These are phyloP conservation scores for Debaryomyces subglobosus DNA, from an alignment of 1,139 yeast species.

Conservation along the genomic window DNA sequence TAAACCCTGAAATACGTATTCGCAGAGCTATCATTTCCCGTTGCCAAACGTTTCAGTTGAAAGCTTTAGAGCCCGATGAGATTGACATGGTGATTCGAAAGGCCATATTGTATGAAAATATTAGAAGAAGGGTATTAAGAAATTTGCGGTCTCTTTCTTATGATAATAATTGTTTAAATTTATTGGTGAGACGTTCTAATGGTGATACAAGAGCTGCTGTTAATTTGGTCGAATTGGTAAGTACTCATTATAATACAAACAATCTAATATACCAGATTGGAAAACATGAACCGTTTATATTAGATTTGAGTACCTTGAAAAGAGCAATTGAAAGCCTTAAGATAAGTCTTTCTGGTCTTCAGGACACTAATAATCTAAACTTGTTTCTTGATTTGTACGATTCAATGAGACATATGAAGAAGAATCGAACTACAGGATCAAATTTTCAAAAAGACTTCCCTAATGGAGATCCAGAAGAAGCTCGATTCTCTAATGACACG, in stretches of 20 bases:
- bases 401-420: slow-evolving; percentile 14
- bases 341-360: slow-evolving; percentile 16
- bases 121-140: slow-evolving; percentile 21
- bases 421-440: background rate
- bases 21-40: slow-evolving; percentile 44
- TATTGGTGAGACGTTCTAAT: slow-evolving; percentile 21
- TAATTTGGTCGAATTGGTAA: slow-evolving; percentile 33
- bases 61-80: slow-evolving; percentile 22
- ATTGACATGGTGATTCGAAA: slow-evolving; percentile 23
- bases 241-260: slow-evolving; percentile 18
- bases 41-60: slow-evolving; percentile 40
- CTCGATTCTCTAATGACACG: background rate
- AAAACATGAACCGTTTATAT: background rate
- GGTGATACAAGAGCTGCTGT: slow-evolving; percentile 43
- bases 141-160: slow-evolving; percentile 16
- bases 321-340: slow-evolving; percentile 14
- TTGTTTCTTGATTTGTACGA: slow-evolving; percentile 17
- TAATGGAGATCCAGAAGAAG: background rate
- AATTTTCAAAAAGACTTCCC: background rate
- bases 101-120: slow-evolving; percentile 35
- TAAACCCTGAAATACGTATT: slow-evolving; percentile 33
- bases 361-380: slow-evolving; percentile 14
- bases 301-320: slow-evolving; percentile 1
- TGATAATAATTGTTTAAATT: slow-evolving; percentile 16
- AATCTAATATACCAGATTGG: background rate